These are phyloP conservation scores for Epichloe sylvatica DNA, from an alignment of 2,329 filamentous ascomycete species.

Conservation along the genomic window DNA sequence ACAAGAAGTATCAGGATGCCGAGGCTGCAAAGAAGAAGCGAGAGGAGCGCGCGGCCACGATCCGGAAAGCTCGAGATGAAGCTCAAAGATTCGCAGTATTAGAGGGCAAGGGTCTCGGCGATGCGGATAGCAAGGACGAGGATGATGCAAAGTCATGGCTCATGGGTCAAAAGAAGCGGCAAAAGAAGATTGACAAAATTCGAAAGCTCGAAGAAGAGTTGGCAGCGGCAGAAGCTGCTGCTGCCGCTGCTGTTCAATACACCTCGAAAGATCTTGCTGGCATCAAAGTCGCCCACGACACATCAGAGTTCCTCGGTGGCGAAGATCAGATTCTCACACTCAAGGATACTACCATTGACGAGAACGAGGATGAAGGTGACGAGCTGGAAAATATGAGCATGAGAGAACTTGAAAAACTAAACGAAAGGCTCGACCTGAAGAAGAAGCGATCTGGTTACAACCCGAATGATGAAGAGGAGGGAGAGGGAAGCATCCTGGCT, in stretches of 20 bases:
- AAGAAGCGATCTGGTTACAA: slow-evolving; percentile 86
- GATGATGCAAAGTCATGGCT: slow-evolving; percentile 78
- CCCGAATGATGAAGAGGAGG: slow-evolving; percentile 57
- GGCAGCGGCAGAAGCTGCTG: slow-evolving; percentile 56
- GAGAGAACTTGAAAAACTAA: slow-evolving; percentile 56
- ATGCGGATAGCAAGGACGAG: slow-evolving; percentile 50
- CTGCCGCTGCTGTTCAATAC: slow-evolving; percentile 53
- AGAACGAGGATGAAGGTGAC: slow-evolving; percentile 75
- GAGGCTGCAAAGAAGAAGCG: slow-evolving; percentile 66
- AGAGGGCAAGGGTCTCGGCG: slow-evolving; percentile 73
- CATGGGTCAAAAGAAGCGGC: slow-evolving; percentile 77
- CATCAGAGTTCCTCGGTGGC: slow-evolving; percentile 65
- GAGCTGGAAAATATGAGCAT: slow-evolving; percentile 70
- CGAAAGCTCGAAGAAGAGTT: slow-evolving; percentile 61
- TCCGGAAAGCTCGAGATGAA: slow-evolving; percentile 76
- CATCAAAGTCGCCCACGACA: slow-evolving; percentile 81
- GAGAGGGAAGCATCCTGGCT: slow-evolving; percentile 55
- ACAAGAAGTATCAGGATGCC: slow-evolving; percentile 47
- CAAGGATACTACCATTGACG: slow-evolving; percentile 80
- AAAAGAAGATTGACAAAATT: slow-evolving; percentile 76
- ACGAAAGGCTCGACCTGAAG: slow-evolving; percentile 70
- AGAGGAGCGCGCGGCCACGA: slow-evolving; percentile 65
- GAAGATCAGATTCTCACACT: slow-evolving; percentile 84
- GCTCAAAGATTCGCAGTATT: slow-evolving; percentile 64
- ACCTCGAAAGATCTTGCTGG: slow-evolving; percentile 77